Base-by-base conservation (phyloP, 768 basidiomycete genomes). In the Leccinum fibrillosum region DNA sequence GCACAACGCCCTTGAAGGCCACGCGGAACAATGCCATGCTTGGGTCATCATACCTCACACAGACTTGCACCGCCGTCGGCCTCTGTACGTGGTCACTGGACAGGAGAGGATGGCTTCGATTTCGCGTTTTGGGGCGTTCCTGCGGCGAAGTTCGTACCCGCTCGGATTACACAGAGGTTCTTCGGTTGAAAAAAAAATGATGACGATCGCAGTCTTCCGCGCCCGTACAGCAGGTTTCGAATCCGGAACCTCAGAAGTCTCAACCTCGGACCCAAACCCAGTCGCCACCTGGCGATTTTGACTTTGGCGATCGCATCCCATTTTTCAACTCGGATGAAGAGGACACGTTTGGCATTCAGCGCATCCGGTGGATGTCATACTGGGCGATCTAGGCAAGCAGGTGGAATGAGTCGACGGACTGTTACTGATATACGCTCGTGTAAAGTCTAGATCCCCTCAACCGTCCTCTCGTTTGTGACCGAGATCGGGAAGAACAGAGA, bases 341-440 rank as follows among this genome's bases (percentile, higher is more conserved):
- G 44, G 61, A 55, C 28, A 57, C 53, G n/a, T 59, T 61, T 11
- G 56, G 56, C 21, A 54, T 58, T 28, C 54, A 30, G 30, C 44
- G 23, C 25, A 0, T 11, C 4, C 44, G 10, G 85, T 85, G 17
- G 84, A 88, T 61, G 88, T 92, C 72, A 80, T 93, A 42, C 32
- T 32, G 35, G 15, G 35, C 3, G 15, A 17, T 39, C 70, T 92
- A 3, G 76, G 77, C 44, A 85, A 83, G 66, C 89, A 90, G 23
- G 77, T 86, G 17, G 78, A 70, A 53, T 15, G 64, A 32, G 26
- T 28, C 26, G 26, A 28, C 8, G 26, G 26, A 21, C 39, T 25
- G 11, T 13, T 3, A 21, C 45, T 54, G 32, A 57, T 12, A 2
- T 8, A 4, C 17, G 8, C 1, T 30, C 26, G 17, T 47, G 23